Percentiles rank a stretch among this genome's conserved stretches.
These are phyloP conservation scores for Didymella segeticola DNA, from an alignment of 2,329 filamentous ascomycete genomes.

Conservation along the genomic window DNA sequence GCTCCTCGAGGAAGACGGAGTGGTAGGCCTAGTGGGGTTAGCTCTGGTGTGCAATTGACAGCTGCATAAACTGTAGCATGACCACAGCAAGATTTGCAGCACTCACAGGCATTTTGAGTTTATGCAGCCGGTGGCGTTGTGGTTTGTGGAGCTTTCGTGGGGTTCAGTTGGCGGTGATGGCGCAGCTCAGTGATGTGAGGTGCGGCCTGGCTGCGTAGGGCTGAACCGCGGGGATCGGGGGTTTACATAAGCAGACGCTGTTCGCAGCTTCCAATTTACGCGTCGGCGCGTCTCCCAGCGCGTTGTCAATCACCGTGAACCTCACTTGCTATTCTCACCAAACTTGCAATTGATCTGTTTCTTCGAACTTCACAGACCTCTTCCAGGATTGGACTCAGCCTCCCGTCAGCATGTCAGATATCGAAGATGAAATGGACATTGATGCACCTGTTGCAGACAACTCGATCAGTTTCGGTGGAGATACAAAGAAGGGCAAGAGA, in stretches of 20 bases:
- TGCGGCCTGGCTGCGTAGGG: constrained; percentile 43
- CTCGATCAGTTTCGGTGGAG: constrained; percentile 73
- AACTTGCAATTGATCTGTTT: not conserved
- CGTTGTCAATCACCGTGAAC: constrained; percentile 13
- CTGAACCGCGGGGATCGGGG: constrained; percentile 41
- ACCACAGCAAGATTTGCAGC: not conserved
- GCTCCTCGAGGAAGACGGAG: constrained; percentile 90
- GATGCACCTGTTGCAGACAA: constrained; percentile 62
- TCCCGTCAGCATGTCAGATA: constrained; percentile 57
- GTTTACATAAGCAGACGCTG: constrained; percentile 34
- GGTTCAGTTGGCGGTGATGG: constrained; percentile 38
- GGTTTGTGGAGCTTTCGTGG: constrained; percentile 26
- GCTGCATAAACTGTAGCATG: not conserved
- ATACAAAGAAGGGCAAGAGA: constrained; percentile 85
- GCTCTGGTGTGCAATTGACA: constrained; percentile 8
- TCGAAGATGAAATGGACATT: constrained; percentile 72
- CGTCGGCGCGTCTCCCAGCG: constrained; percentile 30
- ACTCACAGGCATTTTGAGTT: constrained; percentile 57
- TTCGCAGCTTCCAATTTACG: constrained; percentile 41
- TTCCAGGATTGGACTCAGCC: not conserved
- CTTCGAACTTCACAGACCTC: too few relatives aligned
- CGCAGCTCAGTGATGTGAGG: constrained; percentile 35
- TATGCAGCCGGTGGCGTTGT: constrained; percentile 24
- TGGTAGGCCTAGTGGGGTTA: constrained; percentile 81
- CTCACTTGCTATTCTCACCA: not conserved